Conservation (phyloP, 2,329 filamentous ascomycete species). For the Trichoderma atroviride region DNA sequence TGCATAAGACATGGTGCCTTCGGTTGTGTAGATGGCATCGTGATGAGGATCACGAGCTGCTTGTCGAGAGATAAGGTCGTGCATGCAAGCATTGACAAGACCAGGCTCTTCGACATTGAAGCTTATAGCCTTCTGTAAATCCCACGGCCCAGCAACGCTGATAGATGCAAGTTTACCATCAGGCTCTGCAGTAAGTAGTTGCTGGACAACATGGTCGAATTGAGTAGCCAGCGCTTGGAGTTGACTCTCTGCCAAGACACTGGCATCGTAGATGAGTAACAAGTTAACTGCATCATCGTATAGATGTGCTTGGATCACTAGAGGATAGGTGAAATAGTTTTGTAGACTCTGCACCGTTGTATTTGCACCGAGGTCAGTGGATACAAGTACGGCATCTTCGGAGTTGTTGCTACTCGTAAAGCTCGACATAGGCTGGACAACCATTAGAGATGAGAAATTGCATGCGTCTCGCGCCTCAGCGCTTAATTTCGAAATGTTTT, state of each 20-base stretch:
- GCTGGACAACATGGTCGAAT: constrained; percentile 20
- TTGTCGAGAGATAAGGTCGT: constrained; percentile 27
- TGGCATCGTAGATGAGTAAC: constrained; percentile 1
- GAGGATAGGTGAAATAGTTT: constrained; percentile 23
- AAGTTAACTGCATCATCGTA: constrained; percentile 7
- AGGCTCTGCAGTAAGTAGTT: neutral
- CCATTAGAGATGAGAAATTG: constrained; percentile 36
- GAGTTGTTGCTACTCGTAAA: neutral
- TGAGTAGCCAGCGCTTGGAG: neutral
- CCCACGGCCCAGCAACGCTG: constrained; percentile 9
- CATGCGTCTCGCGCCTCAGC: constrained; percentile 30
- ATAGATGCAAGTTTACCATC: neutral
- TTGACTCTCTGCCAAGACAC: neutral
- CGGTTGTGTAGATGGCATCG: constrained; percentile 24
- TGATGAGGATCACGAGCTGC: constrained; percentile 16
- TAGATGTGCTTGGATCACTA: constrained; percentile 12
- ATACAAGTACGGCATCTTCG: neutral
- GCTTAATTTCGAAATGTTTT: constrained; percentile 29
- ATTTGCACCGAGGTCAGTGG: neutral
- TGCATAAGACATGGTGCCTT: constrained; percentile 15
- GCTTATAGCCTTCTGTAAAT: neutral
- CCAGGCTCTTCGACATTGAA: constrained; percentile 13
- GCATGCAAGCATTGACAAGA: constrained; percentile 34
- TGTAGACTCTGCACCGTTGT: constrained; percentile 1
- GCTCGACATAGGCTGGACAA: constrained; percentile 32